Conservation (phyloP, 176 grass and related monocot species). For the Oryza brachyantha region DNA sequence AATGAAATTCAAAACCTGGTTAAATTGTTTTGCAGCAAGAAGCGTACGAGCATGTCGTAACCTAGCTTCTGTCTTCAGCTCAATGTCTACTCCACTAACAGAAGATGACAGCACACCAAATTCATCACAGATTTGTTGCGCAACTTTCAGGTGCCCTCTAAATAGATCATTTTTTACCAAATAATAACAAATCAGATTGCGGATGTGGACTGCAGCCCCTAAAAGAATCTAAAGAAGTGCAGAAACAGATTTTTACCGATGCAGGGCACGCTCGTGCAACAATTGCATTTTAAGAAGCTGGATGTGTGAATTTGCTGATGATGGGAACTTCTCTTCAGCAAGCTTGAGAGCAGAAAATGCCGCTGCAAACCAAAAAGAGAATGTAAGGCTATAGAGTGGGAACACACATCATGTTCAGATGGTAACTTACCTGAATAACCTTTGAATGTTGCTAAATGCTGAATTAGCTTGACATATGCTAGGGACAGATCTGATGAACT, state of each 20-base stretch:
- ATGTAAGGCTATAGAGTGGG: background rate
- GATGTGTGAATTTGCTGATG: slow-evolving; percentile 62
- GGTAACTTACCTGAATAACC: slow-evolving; percentile 77
- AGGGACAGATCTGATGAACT: slow-evolving; percentile 82
- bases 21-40: slow-evolving; percentile 89
- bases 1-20: slow-evolving; percentile 60
- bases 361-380: slow-evolving; percentile 41
- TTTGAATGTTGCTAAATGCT: slow-evolving; percentile 77
- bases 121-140: slow-evolving; percentile 83
- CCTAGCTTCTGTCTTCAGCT: slow-evolving; percentile 84
- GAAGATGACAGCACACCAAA: slow-evolving; percentile 81
- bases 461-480: slow-evolving; percentile 82
- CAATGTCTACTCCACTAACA: slow-evolving; percentile 84
- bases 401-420: background rate
- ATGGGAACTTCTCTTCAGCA: slow-evolving; percentile 74
- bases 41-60: slow-evolving; percentile 77
- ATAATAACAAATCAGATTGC: slow-evolving; percentile 16
- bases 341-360: slow-evolving; percentile 84
- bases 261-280: slow-evolving; percentile 81
- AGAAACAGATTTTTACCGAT: slow-evolving; percentile 60
- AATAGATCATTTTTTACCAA: slow-evolving; percentile 25
- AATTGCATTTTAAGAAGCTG: slow-evolving; percentile 86
- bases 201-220: slow-evolving; percentile 4
- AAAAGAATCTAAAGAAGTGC: slow-evolving; percentile 4
- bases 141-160: slow-evolving; percentile 81